Evolutionary conservation across 1,139 yeast genomes (phyloP).

Genomic region (Kluyveromyces sp.): DNA sequence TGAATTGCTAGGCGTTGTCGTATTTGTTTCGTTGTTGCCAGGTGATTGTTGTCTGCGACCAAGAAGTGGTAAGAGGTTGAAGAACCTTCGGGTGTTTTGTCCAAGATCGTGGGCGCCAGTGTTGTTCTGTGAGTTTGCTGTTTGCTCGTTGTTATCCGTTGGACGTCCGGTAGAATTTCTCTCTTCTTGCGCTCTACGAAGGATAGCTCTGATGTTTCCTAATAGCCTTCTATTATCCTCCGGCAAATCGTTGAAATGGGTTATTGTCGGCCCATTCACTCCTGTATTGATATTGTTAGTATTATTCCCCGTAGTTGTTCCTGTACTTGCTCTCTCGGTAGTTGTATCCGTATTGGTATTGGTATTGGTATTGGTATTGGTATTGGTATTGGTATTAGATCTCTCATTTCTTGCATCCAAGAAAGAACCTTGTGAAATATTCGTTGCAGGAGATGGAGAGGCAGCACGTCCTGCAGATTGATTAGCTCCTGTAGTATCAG

Average conservation of each 20-base stretch:
- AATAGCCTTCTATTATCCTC: background rate
- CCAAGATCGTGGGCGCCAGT: background rate
- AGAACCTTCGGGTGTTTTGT: constrained; percentile 1
- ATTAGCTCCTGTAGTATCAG: background rate
- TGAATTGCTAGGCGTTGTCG: background rate
- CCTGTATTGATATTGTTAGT: background rate
- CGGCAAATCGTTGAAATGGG: constrained; percentile 1
- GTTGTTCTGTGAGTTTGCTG: background rate
- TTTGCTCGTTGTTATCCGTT: background rate
- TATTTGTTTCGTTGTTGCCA: background rate
- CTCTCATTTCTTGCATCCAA: background rate
- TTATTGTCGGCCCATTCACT: background rate
- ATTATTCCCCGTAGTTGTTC: background rate
- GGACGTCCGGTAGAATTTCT: background rate
- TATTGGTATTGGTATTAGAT: background rate
- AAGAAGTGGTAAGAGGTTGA: background rate
- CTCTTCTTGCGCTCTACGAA: background rate
- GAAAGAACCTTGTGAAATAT: background rate
- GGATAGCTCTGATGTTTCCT: constrained; percentile 1
- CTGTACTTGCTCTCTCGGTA: background rate
- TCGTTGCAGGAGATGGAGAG: background rate
- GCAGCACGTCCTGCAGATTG: background rate
- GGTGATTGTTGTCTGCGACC: background rate
- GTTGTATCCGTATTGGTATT: background rate
- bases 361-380: background rate